Evolutionary conservation across 768 basidiomycete genomes (phyloP).

Genomic region (Lactarius pseudohatsudake): DNA sequence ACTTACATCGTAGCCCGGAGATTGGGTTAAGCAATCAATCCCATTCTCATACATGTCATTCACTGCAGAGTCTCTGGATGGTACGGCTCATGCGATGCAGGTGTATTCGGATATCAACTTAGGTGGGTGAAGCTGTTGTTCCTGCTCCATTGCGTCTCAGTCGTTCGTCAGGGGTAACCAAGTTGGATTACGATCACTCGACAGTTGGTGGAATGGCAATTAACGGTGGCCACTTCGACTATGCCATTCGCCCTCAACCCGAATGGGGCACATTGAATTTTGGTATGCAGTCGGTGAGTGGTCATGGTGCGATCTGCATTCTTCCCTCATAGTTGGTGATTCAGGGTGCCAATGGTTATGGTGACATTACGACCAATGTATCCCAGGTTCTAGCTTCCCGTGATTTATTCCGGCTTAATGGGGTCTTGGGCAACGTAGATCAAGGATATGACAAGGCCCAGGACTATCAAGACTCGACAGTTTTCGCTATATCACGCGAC

Average conservation of each 20-base stretch:
- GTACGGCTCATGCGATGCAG: conserved; percentile 36
- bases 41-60: conserved; percentile 43
- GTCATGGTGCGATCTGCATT: background rate
- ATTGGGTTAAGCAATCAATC: conserved; percentile 41
- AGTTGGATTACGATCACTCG: too few relatives aligned
- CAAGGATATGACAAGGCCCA: background rate
- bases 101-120: conserved; percentile 42
- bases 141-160: background rate
- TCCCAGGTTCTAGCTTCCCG: conserved; percentile 16
- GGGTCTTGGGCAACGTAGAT: conserved; percentile 10
- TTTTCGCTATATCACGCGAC: conserved; percentile 31
- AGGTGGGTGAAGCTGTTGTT: conserved; percentile 31
- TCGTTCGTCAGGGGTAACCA: background rate
- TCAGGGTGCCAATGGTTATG: conserved; percentile 13
- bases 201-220: rapidly evolving
- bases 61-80: conserved; percentile 36
- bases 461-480: conserved; percentile 9
- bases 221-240: too few relatives aligned
- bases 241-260: too few relatives aligned
- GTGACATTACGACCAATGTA: conserved; percentile 22
- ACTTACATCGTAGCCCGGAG: conserved; percentile 32
- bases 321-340: background rate
- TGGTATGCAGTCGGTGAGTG: conserved; percentile 21
- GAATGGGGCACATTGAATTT: conserved; percentile 19
- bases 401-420: conserved; percentile 26